phyloP scores from a whole-genome alignment of 106 monocot species.

The Dendrobium huoshanense region DNA sequence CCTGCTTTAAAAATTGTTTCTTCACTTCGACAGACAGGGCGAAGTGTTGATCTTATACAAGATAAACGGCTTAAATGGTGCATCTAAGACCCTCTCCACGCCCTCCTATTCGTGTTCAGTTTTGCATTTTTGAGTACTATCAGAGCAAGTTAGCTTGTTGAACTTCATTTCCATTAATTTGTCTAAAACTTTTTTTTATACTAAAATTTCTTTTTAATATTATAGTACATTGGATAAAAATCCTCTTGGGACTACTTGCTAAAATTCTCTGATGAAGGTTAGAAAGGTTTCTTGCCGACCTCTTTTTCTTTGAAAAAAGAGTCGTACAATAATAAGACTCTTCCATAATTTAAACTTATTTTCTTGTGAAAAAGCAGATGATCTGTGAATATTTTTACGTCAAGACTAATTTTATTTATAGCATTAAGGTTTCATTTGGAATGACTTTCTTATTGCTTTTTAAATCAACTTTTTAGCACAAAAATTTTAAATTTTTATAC shows the following conservation, averaged over 20 bases:
- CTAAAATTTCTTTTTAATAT: not conserved
- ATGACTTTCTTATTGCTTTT: too few species aligned
- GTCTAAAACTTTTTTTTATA: not conserved
- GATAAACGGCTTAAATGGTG: conserved; percentile 97
- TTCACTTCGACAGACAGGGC: conserved; percentile 63
- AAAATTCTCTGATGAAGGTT: not conserved
- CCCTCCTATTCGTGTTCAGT: not conserved
- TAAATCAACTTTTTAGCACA: too few species aligned
- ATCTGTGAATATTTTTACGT: too few species aligned
- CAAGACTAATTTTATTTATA: too few species aligned
- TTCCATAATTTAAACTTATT: not conserved
- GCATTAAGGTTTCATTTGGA: too few species aligned
- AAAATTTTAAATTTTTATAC: too few species aligned
- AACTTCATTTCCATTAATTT: not conserved
- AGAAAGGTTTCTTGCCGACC: not conserved
- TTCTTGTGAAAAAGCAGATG: too few species aligned
- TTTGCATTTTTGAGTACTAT: not conserved
- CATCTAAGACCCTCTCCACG: not conserved
- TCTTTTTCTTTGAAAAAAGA: not conserved
- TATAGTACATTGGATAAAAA: not conserved
- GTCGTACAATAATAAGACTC: not conserved
- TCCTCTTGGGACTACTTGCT: not conserved
- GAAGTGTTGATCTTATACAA: conserved; percentile 86
- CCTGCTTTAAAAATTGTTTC: conserved; percentile 77
- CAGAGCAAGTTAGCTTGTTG: not conserved